Percentiles rank a stretch among this genome's conserved stretches.
Conservation (phyloP, 1,284 basidiomycete species). For the Trametes hirsuta region DNA sequence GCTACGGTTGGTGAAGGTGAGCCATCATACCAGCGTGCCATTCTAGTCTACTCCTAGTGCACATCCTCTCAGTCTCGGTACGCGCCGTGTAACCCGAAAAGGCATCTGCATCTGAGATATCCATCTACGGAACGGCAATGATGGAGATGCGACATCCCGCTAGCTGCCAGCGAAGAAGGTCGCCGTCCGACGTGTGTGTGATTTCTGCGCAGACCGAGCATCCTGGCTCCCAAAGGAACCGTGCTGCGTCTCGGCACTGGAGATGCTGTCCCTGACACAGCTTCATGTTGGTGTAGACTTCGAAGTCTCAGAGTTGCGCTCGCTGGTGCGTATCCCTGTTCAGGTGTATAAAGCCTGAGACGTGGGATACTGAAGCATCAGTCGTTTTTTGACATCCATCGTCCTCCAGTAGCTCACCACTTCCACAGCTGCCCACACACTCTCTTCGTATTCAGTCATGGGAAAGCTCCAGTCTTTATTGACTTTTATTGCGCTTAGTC, state of each 20-base stretch:
- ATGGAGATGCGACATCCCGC: background rate
- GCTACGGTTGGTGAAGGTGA: too few species aligned
- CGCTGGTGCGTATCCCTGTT: background rate
- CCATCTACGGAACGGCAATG: background rate
- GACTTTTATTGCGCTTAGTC: slow-evolving; percentile 2
- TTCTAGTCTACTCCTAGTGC: background rate
- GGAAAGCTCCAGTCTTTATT: slow-evolving; percentile 4
- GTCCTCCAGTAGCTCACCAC: background rate
- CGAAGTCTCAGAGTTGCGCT: background rate
- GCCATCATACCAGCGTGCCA: too few species aligned
- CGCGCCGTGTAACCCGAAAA: background rate
- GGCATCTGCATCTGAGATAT: background rate
- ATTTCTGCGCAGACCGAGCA: slow-evolving; percentile 8
- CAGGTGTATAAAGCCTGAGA: background rate
- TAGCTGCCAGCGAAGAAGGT: background rate
- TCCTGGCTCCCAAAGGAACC: background rate
- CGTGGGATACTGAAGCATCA: background rate
- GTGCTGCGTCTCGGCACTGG: background rate
- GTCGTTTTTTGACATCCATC: background rate
- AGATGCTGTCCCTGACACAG: background rate
- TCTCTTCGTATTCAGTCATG: background rate
- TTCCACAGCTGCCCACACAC: background rate
- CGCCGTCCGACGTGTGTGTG: slow-evolving; percentile 14
- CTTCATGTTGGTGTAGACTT: background rate
- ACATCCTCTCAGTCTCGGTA: background rate